Conservation (phyloP, 2,329 filamentous ascomycete genomes). For the Cordyceps fumosorosea region DNA sequence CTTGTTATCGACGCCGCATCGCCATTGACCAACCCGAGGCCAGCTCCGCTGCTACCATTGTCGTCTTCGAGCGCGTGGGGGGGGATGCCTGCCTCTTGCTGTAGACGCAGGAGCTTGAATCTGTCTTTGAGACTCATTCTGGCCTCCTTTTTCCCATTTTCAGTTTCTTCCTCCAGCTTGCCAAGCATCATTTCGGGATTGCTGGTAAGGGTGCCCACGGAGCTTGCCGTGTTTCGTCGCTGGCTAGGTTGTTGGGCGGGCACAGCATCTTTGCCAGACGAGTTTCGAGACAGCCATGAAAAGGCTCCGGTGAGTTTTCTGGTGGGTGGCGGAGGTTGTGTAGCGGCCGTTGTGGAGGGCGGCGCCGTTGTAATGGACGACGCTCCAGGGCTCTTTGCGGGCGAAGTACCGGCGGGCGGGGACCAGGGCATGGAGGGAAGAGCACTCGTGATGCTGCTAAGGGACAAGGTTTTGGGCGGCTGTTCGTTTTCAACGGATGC, state of each 20-base stretch:
- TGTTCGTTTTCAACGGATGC: slow-evolving; percentile 29
- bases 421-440: slow-evolving; percentile 70
- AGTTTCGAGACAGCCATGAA: slow-evolving; percentile 70
- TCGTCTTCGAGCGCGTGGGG: slow-evolving; percentile 47
- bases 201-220: slow-evolving; percentile 69
- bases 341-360: slow-evolving; percentile 14
- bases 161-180: slow-evolving; percentile 66
- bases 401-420: slow-evolving; percentile 42
- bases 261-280: slow-evolving; percentile 51
- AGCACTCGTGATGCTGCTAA: slow-evolving; percentile 64
- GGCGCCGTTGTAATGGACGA: slow-evolving; percentile 33
- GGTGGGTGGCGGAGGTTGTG: slow-evolving; percentile 31
- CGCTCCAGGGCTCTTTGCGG: slow-evolving; percentile 37
- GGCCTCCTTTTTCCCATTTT: slow-evolving; percentile 37
- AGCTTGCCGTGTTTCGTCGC: slow-evolving; percentile 70
- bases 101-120: slow-evolving; percentile 70
- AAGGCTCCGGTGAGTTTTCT: slow-evolving; percentile 86
- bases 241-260: slow-evolving; percentile 36
- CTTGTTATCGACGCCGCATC: slow-evolving; percentile 21
- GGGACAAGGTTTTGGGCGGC: slow-evolving; percentile 51
- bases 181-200: slow-evolving; percentile 75
- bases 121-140: slow-evolving; percentile 68
- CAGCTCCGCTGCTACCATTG: slow-evolving; percentile 24
- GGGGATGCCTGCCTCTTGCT: slow-evolving; percentile 60
- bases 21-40: slow-evolving; percentile 19